Percentiles rank a stretch among this genome's conserved stretches.
Conservation (phyloP, 495 filamentous ascomycete species). For the Tetracladium setigerum region DNA sequence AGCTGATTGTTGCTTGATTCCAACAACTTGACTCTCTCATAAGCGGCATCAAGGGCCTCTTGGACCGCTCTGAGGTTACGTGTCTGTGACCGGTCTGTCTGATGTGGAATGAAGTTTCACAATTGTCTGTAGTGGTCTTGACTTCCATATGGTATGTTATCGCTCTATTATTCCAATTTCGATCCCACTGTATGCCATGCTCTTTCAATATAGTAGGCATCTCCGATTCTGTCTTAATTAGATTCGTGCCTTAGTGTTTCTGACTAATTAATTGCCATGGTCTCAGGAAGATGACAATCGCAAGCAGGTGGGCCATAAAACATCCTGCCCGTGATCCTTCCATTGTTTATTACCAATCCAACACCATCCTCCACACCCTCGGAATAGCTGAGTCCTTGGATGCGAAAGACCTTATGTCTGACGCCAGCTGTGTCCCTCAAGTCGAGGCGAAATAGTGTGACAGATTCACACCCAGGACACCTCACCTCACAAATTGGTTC, state of each 20-base stretch:
- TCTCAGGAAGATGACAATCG: background rate
- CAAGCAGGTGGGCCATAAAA: background rate
- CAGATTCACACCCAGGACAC: background rate
- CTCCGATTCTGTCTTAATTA: too few species aligned
- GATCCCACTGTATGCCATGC: too few species aligned
- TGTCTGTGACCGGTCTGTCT: too few species aligned
- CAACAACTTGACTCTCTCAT: slow-evolving; percentile 26
- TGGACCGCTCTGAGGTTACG: slow-evolving; percentile 8
- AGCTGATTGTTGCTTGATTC: slow-evolving; percentile 7
- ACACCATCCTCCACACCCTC: background rate
- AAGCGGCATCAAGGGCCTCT: slow-evolving; percentile 39
- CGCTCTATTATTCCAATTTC: too few species aligned
- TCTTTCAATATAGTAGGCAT: too few species aligned
- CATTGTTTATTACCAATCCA: background rate
- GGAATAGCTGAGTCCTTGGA: background rate
- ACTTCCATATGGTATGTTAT: too few species aligned
- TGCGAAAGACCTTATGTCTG: background rate
- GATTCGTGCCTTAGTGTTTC: too few species aligned
- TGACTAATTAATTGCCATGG: background rate
- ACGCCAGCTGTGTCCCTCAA: background rate
- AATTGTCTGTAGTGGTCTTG: too few species aligned
- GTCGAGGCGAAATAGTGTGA: background rate
- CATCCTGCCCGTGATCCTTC: background rate
- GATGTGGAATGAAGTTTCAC: too few species aligned
- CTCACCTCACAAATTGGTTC: slow-evolving; percentile 1